Base-by-base conservation (phyloP, 2,329 filamentous ascomycete genomes). In the Fusarium sp. region DNA sequence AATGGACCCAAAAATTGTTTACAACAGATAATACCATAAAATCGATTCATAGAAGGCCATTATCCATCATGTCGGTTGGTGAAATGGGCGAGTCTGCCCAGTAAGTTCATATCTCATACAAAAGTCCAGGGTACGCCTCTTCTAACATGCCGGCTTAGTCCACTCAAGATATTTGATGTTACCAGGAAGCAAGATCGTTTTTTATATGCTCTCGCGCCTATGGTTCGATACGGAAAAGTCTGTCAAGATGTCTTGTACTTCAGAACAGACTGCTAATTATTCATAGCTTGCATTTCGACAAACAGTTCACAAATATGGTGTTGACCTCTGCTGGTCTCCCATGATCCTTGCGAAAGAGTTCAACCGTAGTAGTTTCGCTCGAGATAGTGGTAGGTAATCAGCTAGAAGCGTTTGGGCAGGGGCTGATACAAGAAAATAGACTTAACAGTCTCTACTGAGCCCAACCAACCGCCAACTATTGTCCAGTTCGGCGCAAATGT, bases 321-420 rank as follows among this genome's bases (percentile, higher is more conserved):
- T 86, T 16, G 89, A 92, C 75, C 76, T 92, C 8, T 88, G 86
- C 69, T 92, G 90, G 86, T 91, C 89, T 3, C 90, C 90, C 42
- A 92, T 92, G 90, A 87, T 91, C 56, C 80, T 91, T 4, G 88
- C 89, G 52, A 91, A 90, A 73, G 89, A 91, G 74, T 91, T 91
- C 76, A 90, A 90, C 78, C 83, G 89, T 26, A 90, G 82, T 72
- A 75, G 78, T 20, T 79, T 86, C 69, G 89, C 89, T 50, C 82
- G 89, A 57, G 86, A 89, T 65, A 88, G 86, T 74, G 88, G 86
- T 87, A 67, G 47, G 78, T 74, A 33, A 8, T 7, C 34, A 15
- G 6, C 8, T 11, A 7, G 12, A 18, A 12, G 3, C 1, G 3
- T 9, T 44, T 31, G 30, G 31, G 7, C 10, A n/a, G 20, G 13